Percentiles rank a stretch among this genome's conserved stretches.
Evolutionary conservation across 2,329 filamentous ascomycete genomes (phyloP).

Genomic region (Colletotrichum horii): DNA sequence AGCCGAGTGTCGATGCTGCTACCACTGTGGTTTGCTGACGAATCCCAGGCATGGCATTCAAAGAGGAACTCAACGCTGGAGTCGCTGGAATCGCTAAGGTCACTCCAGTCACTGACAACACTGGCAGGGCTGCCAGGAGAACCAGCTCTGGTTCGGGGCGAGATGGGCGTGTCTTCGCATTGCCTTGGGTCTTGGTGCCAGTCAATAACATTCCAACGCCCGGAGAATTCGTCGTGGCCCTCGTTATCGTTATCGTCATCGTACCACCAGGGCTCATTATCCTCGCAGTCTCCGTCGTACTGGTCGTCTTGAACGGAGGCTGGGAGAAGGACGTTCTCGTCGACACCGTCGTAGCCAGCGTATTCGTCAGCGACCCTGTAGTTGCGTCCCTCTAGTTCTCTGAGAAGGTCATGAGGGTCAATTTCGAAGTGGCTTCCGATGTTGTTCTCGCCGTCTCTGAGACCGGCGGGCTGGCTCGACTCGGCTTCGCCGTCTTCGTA

Average conservation of each 20-base stretch:
- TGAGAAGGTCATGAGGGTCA: background rate
- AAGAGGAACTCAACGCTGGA: slow-evolving; percentile 4
- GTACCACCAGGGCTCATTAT: background rate
- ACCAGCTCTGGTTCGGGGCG: background rate
- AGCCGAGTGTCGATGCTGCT: background rate
- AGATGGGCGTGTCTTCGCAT: background rate
- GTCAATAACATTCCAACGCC: background rate
- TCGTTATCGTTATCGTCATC: background rate
- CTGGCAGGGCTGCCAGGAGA: background rate
- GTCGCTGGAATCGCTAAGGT: background rate
- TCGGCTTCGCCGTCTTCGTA: background rate
- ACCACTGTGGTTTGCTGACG: background rate
- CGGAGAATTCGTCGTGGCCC: background rate
- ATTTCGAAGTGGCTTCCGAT: background rate
- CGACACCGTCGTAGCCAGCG: background rate
- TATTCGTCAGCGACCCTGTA: background rate
- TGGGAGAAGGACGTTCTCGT: background rate
- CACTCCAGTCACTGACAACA: background rate
- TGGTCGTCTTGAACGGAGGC: background rate
- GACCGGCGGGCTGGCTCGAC: background rate
- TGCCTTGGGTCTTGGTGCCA: background rate
- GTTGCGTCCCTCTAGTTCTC: background rate
- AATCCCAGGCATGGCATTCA: background rate
- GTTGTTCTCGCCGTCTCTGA: background rate
- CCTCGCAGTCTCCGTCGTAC: background rate